Conservation (phyloP, 345 rosid genomes). For the Brassica napus region DNA sequence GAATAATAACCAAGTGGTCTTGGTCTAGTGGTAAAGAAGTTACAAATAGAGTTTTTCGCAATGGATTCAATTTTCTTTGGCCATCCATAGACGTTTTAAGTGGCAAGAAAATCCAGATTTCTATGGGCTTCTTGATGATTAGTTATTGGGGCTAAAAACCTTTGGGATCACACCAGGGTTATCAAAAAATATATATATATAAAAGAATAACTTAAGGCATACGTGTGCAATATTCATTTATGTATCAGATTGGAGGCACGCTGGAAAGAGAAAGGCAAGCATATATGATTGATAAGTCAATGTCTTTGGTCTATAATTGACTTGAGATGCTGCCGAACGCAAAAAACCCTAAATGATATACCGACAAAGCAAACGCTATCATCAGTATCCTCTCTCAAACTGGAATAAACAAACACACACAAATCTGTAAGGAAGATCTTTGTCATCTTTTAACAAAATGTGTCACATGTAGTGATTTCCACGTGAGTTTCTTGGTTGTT, state of each 20-base stretch:
- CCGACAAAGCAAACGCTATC: background rate
- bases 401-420: background rate
- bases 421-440: background rate
- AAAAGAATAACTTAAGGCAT: background rate
- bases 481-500: constrained; percentile 27
- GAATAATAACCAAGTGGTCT: too few species aligned
- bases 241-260: background rate
- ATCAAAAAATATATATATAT: background rate
- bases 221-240: background rate
- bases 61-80: too few species aligned
- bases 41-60: too few species aligned
- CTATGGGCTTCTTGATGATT: too few species aligned
- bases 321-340: constrained; percentile 4
- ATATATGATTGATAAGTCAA: background rate
- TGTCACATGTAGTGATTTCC: constrained; percentile 21
- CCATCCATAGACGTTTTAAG: too few species aligned
- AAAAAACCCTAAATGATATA: background rate
- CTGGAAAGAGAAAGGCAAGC: background rate
- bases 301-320: constrained; percentile 7
- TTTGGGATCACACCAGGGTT: too few species aligned
- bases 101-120: too few species aligned
- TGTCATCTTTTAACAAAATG: constrained; percentile 7
- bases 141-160: too few species aligned
- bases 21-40: too few species aligned
- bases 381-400: background rate